These are phyloP conservation scores for Ramalina intermedia DNA, from an alignment of 495 filamentous ascomycete genomes.

Conservation along the genomic window DNA sequence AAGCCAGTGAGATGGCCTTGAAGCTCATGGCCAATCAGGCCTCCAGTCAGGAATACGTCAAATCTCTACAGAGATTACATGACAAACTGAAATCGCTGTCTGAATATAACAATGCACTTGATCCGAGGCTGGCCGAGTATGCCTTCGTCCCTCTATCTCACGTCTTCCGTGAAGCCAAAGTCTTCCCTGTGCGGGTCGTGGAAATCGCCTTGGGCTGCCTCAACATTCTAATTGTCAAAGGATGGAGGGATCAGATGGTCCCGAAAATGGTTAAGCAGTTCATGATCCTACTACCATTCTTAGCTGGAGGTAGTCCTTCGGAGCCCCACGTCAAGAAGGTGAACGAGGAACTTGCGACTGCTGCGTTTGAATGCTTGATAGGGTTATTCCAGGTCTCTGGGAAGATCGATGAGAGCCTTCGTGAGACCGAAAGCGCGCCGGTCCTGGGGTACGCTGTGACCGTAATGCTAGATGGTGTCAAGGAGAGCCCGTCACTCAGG, in stretches of 20 bases:
- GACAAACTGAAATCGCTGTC: conserved; percentile 37
- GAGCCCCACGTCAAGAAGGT: conserved; percentile 29
- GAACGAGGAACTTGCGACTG: conserved; percentile 55
- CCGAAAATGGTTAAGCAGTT: conserved; percentile 67
- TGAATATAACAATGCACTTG: conserved; percentile 38
- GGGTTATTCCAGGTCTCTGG: conserved; percentile 32
- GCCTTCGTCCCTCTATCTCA: conserved; percentile 86
- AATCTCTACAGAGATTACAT: conserved; percentile 39
- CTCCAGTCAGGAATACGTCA: conserved; percentile 38
- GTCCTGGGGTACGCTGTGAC: conserved; percentile 76
- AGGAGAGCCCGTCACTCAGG: conserved; percentile 40
- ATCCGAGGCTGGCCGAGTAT: conserved; percentile 81
- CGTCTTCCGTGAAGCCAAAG: conserved; percentile 62
- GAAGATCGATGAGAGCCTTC: conserved; percentile 20
- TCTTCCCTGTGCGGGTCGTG: conserved; percentile 53
- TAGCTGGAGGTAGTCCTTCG: conserved; percentile 55
- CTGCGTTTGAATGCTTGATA: conserved; percentile 42
- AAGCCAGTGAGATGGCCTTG: conserved; percentile 57
- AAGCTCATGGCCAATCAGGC: conserved; percentile 39
- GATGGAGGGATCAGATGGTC: conserved; percentile 57
- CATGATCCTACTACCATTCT: conserved; percentile 67
- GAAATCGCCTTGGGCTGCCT: conserved; percentile 66
- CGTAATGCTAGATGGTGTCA: conserved; percentile 57
- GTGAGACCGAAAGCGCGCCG: conserved; percentile 49
- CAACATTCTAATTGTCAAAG: conserved; percentile 52